Evolutionary conservation across 768 basidiomycete genomes (phyloP).

Genomic region (Tricholoma sp.): DNA sequence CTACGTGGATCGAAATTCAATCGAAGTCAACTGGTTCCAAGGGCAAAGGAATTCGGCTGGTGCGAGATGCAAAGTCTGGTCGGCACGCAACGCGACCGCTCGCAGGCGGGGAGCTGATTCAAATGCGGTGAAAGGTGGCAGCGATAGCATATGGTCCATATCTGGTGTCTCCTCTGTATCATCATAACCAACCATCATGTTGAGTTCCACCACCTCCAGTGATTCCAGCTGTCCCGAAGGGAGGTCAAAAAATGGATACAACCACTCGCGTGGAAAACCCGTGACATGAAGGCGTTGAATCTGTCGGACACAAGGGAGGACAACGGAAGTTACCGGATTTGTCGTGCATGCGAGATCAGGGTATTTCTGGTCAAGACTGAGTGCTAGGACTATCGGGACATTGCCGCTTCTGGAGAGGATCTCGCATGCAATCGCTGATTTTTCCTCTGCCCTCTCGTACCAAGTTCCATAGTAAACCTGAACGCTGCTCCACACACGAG

Average conservation of each 20-base stretch:
- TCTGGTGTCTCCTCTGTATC: background rate
- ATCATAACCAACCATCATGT: background rate
- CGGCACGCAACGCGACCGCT: background rate
- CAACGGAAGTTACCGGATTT: background rate
- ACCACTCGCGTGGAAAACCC: background rate
- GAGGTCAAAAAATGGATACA: background rate
- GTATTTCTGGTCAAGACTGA: too few relatives aligned
- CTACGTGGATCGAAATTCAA: background rate
- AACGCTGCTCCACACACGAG: background rate
- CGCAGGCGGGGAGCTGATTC: background rate
- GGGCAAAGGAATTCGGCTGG: background rate
- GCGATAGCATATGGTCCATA: background rate
- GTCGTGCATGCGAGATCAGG: too few relatives aligned
- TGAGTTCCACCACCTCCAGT: background rate
- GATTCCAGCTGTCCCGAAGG: background rate
- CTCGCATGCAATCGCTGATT: background rate
- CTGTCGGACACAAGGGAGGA: background rate
- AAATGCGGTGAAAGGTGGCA: background rate
- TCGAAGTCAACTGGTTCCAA: background rate
- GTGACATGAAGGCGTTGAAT: background rate
- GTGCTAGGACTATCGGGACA: background rate
- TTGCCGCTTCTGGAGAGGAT: background rate
- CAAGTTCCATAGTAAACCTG: background rate
- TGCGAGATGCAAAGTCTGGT: background rate
- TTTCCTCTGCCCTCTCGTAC: background rate